phyloP scores from a whole-genome alignment of 495 filamentous ascomycete genomes.

The Tuber magnatum region DNA sequence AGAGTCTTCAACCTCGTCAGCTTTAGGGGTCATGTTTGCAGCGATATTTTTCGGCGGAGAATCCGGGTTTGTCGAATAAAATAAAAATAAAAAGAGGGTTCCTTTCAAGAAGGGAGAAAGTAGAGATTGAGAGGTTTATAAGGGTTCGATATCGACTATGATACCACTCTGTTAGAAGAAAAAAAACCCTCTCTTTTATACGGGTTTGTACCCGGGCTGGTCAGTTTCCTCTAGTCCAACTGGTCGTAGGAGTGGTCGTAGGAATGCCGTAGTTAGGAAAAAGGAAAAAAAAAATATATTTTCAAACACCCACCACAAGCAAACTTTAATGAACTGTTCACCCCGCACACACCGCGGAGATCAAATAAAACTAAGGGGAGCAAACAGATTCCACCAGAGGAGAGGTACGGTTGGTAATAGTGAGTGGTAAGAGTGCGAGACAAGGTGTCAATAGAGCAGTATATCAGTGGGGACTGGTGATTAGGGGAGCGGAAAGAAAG shows the following conservation, averaged over 20 bases:
- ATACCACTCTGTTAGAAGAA: neutral
- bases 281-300: neutral
- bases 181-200: neutral
- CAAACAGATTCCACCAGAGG: neutral
- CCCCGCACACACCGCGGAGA: neutral
- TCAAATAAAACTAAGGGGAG: neutral
- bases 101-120: slow-evolving; percentile 2
- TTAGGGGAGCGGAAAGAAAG: neutral
- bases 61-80: slow-evolving; percentile 5
- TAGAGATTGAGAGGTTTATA: neutral
- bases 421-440: neutral
- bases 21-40: slow-evolving; percentile 30
- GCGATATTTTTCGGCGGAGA: neutral
- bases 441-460: neutral
- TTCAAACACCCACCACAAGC: slow-evolving; percentile 4
- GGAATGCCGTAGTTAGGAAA: slow-evolving; percentile 1
- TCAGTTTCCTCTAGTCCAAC: neutral
- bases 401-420: neutral
- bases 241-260: neutral
- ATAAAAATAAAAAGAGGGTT: neutral
- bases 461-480: neutral
- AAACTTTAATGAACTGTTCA: neutral
- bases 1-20: slow-evolving; percentile 35
- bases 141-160: neutral
- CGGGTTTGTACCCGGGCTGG: slow-evolving; percentile 3